Evolutionary conservation across 1,284 basidiomycete species (phyloP), one percentile per base, ranked within the genome.

Genomic region (Ustilago vetiveriae): DNA sequence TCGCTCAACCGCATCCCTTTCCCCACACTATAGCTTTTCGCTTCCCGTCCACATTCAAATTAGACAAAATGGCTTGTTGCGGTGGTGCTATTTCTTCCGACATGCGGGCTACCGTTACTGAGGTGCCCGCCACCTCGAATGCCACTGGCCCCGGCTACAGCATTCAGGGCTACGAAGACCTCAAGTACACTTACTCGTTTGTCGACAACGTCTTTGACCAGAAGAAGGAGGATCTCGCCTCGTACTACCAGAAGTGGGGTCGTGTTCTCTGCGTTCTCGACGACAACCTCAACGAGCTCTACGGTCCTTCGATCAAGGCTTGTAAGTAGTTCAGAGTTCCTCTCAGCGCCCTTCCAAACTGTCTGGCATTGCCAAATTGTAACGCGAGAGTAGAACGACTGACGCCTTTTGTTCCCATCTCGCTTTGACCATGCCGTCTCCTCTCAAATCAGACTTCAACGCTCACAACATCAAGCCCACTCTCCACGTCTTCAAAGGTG

Each of bases 401-500:
- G n/a, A n/a, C n/a, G n/a, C n/a, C n/a, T n/a, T n/a, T n/a, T n/a
- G n/a, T n/a, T n/a, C n/a, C 27, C 27, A 29, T 29, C 13, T 6
- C 39, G 10, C 14, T 7, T 22, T n/a, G n/a, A n/a, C n/a, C n/a
- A 11, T 26, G 8, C 42, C 22, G 9, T 8, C 4, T 27, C 17
- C 2, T n/a, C 10, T 26, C 6, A 14, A 71, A 46, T 72, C 74
- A 72, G 79, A 84, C 81, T 84, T 84, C 60, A 72, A 72, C 44
- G 71, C 81, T 49, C 80, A 83, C 79, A 80, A 82, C 48, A 82
- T 84, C 60, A 75, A 74, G 49, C 76, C 83, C 51, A 84, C 81
- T 17, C 79, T 84, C 69, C 83, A 84, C 76, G 70, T 84, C 53
- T 82, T 85, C 81, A 83, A 84, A 49, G 83, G 83, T 17, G 84